Conservation (phyloP, 306 rosid genomes). For the Rubus idaeus region DNA sequence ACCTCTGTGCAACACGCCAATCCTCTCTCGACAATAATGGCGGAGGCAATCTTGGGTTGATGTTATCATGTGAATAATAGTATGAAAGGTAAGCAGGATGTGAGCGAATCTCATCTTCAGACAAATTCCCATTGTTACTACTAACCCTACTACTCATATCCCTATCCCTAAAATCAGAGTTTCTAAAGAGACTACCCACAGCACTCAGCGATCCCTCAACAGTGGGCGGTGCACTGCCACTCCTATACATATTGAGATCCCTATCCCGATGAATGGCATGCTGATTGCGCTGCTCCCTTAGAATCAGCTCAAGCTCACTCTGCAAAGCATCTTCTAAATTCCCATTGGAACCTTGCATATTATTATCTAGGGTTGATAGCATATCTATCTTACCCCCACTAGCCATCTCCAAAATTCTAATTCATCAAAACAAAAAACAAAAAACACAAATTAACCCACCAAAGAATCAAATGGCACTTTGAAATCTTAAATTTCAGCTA, state of each 20-base stretch:
- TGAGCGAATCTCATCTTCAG: slow-evolving; percentile 85
- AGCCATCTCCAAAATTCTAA: slow-evolving; percentile 56
- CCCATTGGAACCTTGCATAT: slow-evolving; percentile 41
- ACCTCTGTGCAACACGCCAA: slow-evolving; percentile 91
- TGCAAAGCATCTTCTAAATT: slow-evolving; percentile 63
- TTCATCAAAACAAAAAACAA: slow-evolving; percentile 20
- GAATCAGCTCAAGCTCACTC: slow-evolving; percentile 73
- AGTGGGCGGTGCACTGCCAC: slow-evolving; percentile 99
- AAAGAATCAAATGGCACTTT: neutral
- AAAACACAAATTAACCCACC: slow-evolving; percentile 8
- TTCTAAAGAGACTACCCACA: slow-evolving; percentile 60
- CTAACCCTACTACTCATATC: slow-evolving; percentile 34
- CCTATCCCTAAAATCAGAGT: slow-evolving; percentile 46
- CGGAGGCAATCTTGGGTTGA: slow-evolving; percentile 88
- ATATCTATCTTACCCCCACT: slow-evolving; percentile 54
- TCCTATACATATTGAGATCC: slow-evolving; percentile 73
- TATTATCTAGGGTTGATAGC: slow-evolving; percentile 32
- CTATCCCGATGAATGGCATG: slow-evolving; percentile 51
- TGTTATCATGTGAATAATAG: slow-evolving; percentile 74
- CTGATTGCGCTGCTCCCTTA: slow-evolving; percentile 63
- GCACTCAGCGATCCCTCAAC: slow-evolving; percentile 89
- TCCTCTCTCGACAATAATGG: slow-evolving; percentile 91
- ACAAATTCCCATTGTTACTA: slow-evolving; percentile 49
- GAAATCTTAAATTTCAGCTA: slow-evolving; percentile 6
- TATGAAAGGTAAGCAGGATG: slow-evolving; percentile 87